Evolutionary conservation across 371 early-diverging fungal species (phyloP).

Genomic region (Mucor mucedo): DNA sequence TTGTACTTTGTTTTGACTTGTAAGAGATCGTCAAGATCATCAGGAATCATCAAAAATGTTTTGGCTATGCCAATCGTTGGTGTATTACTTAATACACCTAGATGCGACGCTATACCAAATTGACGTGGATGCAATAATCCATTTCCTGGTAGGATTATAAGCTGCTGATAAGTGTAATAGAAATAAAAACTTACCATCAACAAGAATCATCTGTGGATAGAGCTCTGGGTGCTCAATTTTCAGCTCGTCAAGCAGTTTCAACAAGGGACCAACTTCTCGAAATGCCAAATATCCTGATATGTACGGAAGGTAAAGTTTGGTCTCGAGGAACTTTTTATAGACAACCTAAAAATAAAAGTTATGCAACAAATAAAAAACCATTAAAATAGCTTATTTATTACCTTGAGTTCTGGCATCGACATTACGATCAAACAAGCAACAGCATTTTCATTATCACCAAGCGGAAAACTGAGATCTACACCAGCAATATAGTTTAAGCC

Average conservation of each 20-base stretch:
- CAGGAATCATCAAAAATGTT: slow-evolving; percentile 78
- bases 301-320: slow-evolving; percentile 76
- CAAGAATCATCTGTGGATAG: slow-evolving; percentile 77
- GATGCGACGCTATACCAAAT: slow-evolving; percentile 89
- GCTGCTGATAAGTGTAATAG: too few species aligned
- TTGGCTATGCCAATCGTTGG: slow-evolving; percentile 91
- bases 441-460: slow-evolving; percentile 64
- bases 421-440: slow-evolving; percentile 78
- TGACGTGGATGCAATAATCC: slow-evolving; percentile 85
- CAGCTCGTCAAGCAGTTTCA: slow-evolving; percentile 58
- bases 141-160: slow-evolving; percentile 50
- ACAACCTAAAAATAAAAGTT: slow-evolving; percentile 48
- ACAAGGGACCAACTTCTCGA: slow-evolving; percentile 77
- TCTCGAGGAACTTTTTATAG: slow-evolving; percentile 54
- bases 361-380: neutral
- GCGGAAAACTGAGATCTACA: slow-evolving; percentile 84
- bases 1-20: slow-evolving; percentile 31
- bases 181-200: slow-evolving; percentile 72
- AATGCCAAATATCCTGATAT: slow-evolving; percentile 90
- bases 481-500: slow-evolving; percentile 77
- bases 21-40: slow-evolving; percentile 31
- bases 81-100: slow-evolving; percentile 74
- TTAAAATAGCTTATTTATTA: slow-evolving; percentile 27
- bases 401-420: slow-evolving; percentile 63
- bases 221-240: slow-evolving; percentile 55